These are phyloP conservation scores for Trichoderma asperellum DNA, from an alignment of 2,329 filamentous ascomycete genomes.

Conservation along the genomic window DNA sequence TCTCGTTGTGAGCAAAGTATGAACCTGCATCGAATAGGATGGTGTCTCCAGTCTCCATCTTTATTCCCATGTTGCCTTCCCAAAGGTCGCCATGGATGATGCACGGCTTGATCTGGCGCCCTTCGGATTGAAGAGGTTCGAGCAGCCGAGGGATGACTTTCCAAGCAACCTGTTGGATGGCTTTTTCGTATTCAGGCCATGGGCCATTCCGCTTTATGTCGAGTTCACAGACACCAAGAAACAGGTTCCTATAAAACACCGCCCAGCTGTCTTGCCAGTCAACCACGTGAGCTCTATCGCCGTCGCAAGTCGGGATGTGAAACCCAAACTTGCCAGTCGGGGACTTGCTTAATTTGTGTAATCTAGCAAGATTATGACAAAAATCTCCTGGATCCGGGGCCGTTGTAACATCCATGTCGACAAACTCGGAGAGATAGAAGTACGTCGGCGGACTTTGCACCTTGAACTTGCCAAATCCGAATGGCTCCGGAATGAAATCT, in stretches of 20 bases:
- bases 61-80: slow-evolving; percentile 44
- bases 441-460: no score
- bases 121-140: slow-evolving; percentile 46
- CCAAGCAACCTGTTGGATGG: slow-evolving; percentile 40
- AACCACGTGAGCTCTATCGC: slow-evolving; percentile 37
- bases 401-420: no score
- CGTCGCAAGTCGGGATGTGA: slow-evolving; percentile 40
- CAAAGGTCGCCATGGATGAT: slow-evolving; percentile 52
- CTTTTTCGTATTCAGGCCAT: slow-evolving; percentile 38
- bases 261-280: slow-evolving; percentile 46
- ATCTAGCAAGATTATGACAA: not conserved
- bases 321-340: slow-evolving; percentile 46
- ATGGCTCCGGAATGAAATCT: no score
- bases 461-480: no score
- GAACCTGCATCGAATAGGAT: slow-evolving; percentile 48
- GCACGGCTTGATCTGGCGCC: slow-evolving; percentile 46
- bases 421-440: no score
- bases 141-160: slow-evolving; percentile 52
- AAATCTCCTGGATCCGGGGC: no score
- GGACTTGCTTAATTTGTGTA: slow-evolving; percentile 40
- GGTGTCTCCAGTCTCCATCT: slow-evolving; percentile 36
- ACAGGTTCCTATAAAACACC: slow-evolving; percentile 41
- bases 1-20: slow-evolving; percentile 50
- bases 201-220: slow-evolving; percentile 38
- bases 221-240: slow-evolving; percentile 38